A percentile compares a stretch with the other conserved stretches of the same genome.
phyloP scores from a whole-genome alignment of 805 yeast genomes.

The Lipomyces sp. region DNA sequence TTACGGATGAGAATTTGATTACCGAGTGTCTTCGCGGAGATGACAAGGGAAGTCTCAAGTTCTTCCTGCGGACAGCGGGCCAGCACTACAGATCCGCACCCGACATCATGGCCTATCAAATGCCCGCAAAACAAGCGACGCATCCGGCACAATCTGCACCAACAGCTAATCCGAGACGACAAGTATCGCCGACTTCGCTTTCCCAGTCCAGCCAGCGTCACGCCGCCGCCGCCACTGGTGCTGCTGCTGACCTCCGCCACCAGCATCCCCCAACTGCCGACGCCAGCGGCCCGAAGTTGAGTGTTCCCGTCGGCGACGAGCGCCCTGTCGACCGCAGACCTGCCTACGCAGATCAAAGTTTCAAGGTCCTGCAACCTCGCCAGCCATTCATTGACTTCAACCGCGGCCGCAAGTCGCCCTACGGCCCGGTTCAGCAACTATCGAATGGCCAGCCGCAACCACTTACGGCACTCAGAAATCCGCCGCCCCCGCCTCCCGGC shows the following conservation, averaged over 20 bases:
- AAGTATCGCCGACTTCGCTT: too few relatives aligned
- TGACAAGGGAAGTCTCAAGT: constrained; percentile 23
- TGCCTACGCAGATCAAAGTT: not conserved
- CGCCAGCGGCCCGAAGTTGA: too few relatives aligned
- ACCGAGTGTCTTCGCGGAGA: constrained; percentile 22
- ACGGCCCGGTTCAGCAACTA: not conserved
- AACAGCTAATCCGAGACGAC: too few relatives aligned
- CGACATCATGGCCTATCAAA: constrained; percentile 3
- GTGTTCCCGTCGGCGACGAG: too few relatives aligned
- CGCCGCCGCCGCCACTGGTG: too few relatives aligned
- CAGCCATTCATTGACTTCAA: constrained; percentile 21
- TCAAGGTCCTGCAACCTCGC: constrained; percentile 22
- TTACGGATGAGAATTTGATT: constrained; percentile 21
- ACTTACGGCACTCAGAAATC: constrained; percentile 19
- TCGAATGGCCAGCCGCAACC: not conserved
- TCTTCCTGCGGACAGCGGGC: constrained; percentile 23
- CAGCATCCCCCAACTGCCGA: too few relatives aligned
- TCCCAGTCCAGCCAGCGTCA: too few relatives aligned
- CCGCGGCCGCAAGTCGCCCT: constrained; percentile 22
- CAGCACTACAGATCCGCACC: constrained; percentile 9
- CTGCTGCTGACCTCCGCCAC: too few relatives aligned
- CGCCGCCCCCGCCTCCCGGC: constrained; percentile 24
- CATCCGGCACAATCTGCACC: not conserved
- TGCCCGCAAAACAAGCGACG: not conserved
- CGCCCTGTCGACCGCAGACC: too few relatives aligned